Conservation (phyloP, 2,329 filamentous ascomycete species). For the Clarireedia homoeocarpa region DNA sequence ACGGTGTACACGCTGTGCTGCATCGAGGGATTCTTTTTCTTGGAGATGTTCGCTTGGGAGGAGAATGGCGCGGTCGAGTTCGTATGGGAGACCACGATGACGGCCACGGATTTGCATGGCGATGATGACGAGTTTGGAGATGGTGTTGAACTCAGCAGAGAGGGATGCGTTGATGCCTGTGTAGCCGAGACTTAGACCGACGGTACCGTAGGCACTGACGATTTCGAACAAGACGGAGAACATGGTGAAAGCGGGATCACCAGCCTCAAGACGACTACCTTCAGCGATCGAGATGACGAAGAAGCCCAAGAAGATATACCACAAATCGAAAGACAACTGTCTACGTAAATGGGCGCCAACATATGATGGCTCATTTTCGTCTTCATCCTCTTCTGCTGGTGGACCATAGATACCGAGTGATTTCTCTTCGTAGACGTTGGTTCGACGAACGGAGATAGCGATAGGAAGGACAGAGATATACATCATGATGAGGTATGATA, state of each 20-base stretch:
- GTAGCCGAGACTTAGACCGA: conserved; percentile 84
- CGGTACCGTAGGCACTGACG: conserved; percentile 87
- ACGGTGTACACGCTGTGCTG: conserved; percentile 9
- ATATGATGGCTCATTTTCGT: conserved; percentile 62
- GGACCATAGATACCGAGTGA: conserved; percentile 65
- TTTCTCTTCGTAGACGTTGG: conserved; percentile 94
- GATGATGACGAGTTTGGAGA: conserved; percentile 56
- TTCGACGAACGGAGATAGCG: conserved; percentile 86
- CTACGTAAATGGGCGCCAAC: conserved; percentile 85
- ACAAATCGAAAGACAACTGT: conserved; percentile 93
- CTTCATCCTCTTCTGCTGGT: conserved; percentile 38
- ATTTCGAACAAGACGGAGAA: conserved; percentile 76
- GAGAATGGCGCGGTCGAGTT: conserved; percentile 61
- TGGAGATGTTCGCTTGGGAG: conserved; percentile 59
- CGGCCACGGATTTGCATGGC: conserved; percentile 64
- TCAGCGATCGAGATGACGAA: conserved; percentile 91
- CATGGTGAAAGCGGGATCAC: conserved; percentile 53
- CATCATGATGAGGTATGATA: conserved; percentile 98
- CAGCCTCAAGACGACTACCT: conserved; percentile 57
- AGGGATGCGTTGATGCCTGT: conserved; percentile 69
- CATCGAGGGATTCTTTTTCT: conserved; percentile 47
- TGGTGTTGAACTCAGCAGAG: conserved; percentile 66
- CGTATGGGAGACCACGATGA: conserved; percentile 61
- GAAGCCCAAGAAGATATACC: conserved; percentile 90
- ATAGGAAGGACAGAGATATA: conserved; percentile 97